phyloP scores from a whole-genome alignment of 2,329 filamentous ascomycete genomes.

The Teratosphaeria epicoccoides region DNA sequence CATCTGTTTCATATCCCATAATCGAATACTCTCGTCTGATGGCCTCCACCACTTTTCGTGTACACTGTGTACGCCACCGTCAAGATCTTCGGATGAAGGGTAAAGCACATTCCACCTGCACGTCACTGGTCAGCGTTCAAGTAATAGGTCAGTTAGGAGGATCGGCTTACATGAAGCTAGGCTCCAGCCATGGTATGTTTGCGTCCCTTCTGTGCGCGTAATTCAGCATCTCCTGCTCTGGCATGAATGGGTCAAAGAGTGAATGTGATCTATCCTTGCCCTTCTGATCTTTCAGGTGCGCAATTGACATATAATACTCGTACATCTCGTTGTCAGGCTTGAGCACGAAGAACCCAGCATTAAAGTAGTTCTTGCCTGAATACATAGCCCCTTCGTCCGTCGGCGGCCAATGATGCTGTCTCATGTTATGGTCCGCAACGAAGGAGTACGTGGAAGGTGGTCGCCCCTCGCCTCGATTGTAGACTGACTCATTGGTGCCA shows the following conservation, averaged over 20 bases:
- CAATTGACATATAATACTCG: constrained; percentile 28
- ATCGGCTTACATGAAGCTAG: background rate
- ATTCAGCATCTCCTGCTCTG: constrained; percentile 32
- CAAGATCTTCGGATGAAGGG: background rate
- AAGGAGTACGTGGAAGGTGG: constrained; percentile 32
- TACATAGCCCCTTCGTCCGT: background rate
- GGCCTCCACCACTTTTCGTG: background rate
- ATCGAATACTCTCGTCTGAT: background rate
- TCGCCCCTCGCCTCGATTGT: constrained; percentile 24
- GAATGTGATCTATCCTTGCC: constrained; percentile 10
- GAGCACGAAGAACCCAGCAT: constrained; percentile 31
- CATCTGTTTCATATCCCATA: background rate
- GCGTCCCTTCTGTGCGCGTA: constrained; percentile 30
- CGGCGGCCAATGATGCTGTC: background rate
- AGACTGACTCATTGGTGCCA: constrained; percentile 10
- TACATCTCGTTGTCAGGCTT: constrained; percentile 25
- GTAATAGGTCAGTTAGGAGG: background rate
- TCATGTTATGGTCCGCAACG: constrained; percentile 19
- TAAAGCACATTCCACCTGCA: background rate
- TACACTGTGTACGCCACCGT: background rate
- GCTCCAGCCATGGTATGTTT: constrained; percentile 30
- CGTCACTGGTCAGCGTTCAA: background rate
- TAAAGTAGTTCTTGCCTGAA: constrained; percentile 19
- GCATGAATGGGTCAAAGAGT: constrained; percentile 23
- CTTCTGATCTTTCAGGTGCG: constrained; percentile 12